A percentile compares a stretch with the other conserved stretches of the same genome.
phyloP scores from a whole-genome alignment of 164 flowering plant species.

The Akebia trifoliata region DNA sequence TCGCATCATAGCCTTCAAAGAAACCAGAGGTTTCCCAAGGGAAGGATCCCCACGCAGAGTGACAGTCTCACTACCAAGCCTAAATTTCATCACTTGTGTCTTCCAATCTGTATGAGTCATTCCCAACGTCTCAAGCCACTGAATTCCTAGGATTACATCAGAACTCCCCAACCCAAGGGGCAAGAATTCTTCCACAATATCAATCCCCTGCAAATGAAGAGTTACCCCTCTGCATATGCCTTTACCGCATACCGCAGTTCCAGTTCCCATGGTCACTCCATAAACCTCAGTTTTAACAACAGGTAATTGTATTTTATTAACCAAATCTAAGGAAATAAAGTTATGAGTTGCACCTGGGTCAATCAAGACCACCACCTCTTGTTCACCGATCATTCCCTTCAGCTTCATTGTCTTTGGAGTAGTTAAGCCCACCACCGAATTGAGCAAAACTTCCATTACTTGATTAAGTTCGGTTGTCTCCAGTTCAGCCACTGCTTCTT shows the following conservation, averaged over 20 bases:
- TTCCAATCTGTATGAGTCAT: neutral
- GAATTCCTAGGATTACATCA: conserved; percentile 1
- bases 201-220: neutral
- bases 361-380: no score
- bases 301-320: neutral
- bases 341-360: no score
- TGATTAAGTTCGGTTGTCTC: neutral
- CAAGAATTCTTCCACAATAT: neutral
- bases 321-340: neutral
- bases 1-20: no score
- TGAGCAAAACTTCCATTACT: neutral
- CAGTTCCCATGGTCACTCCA: neutral
- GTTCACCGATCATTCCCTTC: neutral
- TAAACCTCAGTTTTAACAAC: neutral
- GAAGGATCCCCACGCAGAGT: neutral
- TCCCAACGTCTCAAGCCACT: neutral
- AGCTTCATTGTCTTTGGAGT: neutral
- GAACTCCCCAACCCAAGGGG: neutral
- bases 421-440: neutral
- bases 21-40: no score
- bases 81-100: neutral
- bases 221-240: neutral
- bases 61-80: neutral
- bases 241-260: neutral
- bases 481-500: neutral